Base-by-base conservation (phyloP, 306 rosid species). In the Cicer bijugum region DNA sequence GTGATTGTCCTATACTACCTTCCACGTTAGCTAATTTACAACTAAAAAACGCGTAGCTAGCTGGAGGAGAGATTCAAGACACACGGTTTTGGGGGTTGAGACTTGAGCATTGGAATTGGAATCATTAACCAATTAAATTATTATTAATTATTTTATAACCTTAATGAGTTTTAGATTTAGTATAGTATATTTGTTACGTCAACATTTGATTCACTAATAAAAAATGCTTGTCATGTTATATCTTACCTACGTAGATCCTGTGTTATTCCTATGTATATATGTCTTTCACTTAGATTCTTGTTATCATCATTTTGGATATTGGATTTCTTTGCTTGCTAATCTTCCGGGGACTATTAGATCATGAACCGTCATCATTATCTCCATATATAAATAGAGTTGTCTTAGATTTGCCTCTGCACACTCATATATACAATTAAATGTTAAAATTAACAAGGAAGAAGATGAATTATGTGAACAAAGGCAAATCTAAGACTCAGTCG, bases 21-120 rank as follows among this genome's bases (percentile, higher is more conserved):
- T 64, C 75, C 75, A 66, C 50, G 59, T 72, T 57, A 62, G 23
- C 71, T 75, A 39, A 38, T 65, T 61, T 71, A 77, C 85, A 82
- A 72, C 85, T 67, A 77, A 72, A 68, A 77, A 77, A 73, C 82
- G 82, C 85, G 85, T 82, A 46, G 20, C 62, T 23, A 58, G 82
- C 79, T 40, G 33, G 42, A 63, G 67, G 42, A 63, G 67, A 62
- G 67, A 62, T 71, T 78, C 73, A 63, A 37, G 9, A 81, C 81
- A 82, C 85, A 82, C 85, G 82, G 12, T 72, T 66, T 82, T 59
- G 76, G 72, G 56, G 85, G 79, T 72, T 72, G 57, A 5, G 7
- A 55, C 58, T 72, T 28, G 35, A 28, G 35, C 35, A 28, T 28
- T 28, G 35, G 5, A 28, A 28, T 28, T 28, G 35, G 60, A 82